Evolutionary conservation across 1,139 yeast genomes (phyloP), one percentile per base, ranked within the genome.

Genomic region (Arxiozyma heterogenica): DNA sequence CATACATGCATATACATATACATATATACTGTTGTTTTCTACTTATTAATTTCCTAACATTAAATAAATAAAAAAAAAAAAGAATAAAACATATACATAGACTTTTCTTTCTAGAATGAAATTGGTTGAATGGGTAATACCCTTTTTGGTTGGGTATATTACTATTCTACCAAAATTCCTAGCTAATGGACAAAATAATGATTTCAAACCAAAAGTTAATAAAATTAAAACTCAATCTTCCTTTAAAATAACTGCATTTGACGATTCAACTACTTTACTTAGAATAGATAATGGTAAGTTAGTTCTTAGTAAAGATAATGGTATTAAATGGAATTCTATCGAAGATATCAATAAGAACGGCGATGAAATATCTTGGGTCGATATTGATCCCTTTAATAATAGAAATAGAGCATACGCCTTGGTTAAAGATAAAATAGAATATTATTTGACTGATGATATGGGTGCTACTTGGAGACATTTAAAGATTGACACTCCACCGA

Each of bases 211-310:
- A 22, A 58, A 53, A 41, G 62, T 64, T 6, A 52, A 23, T 7
- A 39, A 41, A 22, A 47, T 41, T 23, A 41, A 47, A 12, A 42
- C 53, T 12, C 25, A 50, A 30, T 12, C n/a, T 12, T 46, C 53
- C 18, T 51, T 50, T 41, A 48, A 49, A 22, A 48, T 61, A 18
- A 49, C 44, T 15, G 54, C 62, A 5, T 67, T 67, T 50, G 71
- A 68, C 46, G 71, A 68, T 51, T 63, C 69, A 1, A 55, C 60
- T 5, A 57, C 59, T 21, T 41, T 64, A 30, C 30, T 66, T 39
- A 51, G 56, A 49, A 23, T 56, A 6, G 57, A 55, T 3, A 49
- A 57, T 7, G 21, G 22, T 12, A 48, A 47, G 11, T 9, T 65
- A 12, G 50, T 53, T 9, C 60, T 59, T 18, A 60, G 66, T 21